Conservation (phyloP, 192 early-diverging fungal genomes). For the Dissophora ornata region DNA sequence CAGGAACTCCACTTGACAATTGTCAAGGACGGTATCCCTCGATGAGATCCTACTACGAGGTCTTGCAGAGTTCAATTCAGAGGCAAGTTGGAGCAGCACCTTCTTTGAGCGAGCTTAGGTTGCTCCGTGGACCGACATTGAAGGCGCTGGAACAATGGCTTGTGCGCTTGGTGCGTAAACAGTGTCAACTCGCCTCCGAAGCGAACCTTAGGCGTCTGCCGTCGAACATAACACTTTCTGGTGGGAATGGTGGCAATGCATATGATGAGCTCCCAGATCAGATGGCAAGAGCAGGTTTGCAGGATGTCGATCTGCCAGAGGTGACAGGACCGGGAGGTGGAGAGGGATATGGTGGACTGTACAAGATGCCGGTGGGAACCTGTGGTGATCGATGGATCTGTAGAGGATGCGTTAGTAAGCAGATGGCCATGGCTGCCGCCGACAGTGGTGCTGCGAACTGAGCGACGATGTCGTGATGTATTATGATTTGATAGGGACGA, state of each 20-base stretch:
- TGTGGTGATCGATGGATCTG: conserved; percentile 54
- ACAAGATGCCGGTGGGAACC: conserved; percentile 49
- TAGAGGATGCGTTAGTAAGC: conserved; percentile 48
- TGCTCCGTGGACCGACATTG: conserved; percentile 30
- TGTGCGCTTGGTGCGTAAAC: conserved; percentile 5
- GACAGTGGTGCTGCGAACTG: too few relatives aligned
- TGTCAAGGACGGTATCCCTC: conserved; percentile 46
- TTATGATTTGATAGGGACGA: too few relatives aligned
- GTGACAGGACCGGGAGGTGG: conserved; percentile 52
- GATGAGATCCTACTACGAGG: conserved; percentile 31
- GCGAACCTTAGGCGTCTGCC: not conserved
- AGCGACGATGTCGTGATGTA: too few relatives aligned
- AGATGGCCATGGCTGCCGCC: conserved; percentile 24
- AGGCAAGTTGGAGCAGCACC: conserved; percentile 22
- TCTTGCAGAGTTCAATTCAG: conserved; percentile 15
- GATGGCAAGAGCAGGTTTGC: not conserved
- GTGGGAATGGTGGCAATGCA: not conserved
- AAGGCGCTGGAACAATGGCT: conserved; percentile 45
- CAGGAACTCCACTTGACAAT: conserved; percentile 47
- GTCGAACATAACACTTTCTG: not conserved
- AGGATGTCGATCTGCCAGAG: conserved; percentile 15
- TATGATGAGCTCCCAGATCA: conserved; percentile 27
- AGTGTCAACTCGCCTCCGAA: not conserved
- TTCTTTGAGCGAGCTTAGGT: conserved; percentile 20
- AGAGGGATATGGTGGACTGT: conserved; percentile 46